Evolutionary conservation across 257 asterid genomes (phyloP), one percentile per base, ranked within the genome.

Genomic region (Fraxinus quadrangulata): DNA sequence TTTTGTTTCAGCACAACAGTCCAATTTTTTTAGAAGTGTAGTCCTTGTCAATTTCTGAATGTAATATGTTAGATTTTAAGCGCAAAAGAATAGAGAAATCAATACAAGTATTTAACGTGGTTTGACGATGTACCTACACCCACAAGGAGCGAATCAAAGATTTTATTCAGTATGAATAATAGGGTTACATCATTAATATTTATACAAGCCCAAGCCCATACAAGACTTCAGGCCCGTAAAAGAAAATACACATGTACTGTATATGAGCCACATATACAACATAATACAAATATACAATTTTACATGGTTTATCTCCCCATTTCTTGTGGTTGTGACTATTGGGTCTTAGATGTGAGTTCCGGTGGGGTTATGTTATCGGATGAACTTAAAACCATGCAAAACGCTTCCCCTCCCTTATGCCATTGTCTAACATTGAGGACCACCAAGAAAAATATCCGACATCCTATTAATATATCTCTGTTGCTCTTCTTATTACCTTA

Each of bases 301-400:
- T n/a, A 1, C 7, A 0, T n/a, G 66, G 66, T 19, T 56, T 11
- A 28, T 74, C 74, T 73, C 31, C 24, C 31, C 56, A 47, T 78
- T 76, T 73, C 59, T 68, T 13, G 23, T 80, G 65, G 26, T 45
- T 56, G 49, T 77, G 74, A 23, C 49, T 45, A 66, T 12, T 72
- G 30, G 59, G 74, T 26, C 23, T 73, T 78, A 72, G 83, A 61
- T 30, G 68, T 23, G n/a, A 67, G 19, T 65, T 16, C 63, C 42
- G 54, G 63, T 42, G 67, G 49, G 70, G 34, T 77, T 80, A 67
- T 45, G 21, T n/a, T 56, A 56, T 56, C 12, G 66, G 66, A 8
- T 19, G 66, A 56, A 56, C 66, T 31, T 17, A n/a, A 56, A n/a
- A 56, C 11, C 11, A 56, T 56, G 66, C 26, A 56, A 11, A 70